Evolutionary conservation across 2,329 filamentous ascomycete genomes (phyloP).

Genomic region (Colletotrichum sp.): DNA sequence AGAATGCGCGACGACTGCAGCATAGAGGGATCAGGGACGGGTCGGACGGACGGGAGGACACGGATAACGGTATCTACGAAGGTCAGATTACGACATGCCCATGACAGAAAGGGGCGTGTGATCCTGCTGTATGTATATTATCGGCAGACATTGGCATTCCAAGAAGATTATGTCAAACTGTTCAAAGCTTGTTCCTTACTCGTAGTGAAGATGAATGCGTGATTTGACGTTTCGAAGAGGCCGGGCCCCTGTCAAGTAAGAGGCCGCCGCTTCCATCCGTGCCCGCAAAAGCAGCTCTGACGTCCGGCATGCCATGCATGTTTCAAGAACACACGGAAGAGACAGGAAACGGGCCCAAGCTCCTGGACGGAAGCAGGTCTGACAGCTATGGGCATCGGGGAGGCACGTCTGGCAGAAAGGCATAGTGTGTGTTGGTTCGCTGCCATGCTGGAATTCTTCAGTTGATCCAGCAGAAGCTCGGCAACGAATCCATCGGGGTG

Average conservation of each 20-base stretch:
- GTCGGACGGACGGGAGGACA: not conserved
- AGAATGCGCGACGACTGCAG: constrained; percentile 6
- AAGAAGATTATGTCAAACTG: not conserved
- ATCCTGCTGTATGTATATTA: constrained; percentile 25
- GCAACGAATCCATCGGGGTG: not conserved
- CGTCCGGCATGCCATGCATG: not conserved
- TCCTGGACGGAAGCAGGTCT: not conserved
- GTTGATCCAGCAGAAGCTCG: not conserved
- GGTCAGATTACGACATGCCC: constrained; percentile 16
- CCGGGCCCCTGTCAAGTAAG: not conserved
- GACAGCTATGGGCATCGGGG: not conserved
- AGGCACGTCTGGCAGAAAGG: not conserved
- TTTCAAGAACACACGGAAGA: not conserved
- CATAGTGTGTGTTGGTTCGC: not conserved
- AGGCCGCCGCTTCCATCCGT: not conserved
- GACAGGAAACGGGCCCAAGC: not conserved
- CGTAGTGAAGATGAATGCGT: not conserved
- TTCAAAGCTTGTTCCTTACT: not conserved
- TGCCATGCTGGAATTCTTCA: not conserved
- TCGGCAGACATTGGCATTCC: constrained; percentile 6
- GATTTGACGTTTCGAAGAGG: not conserved
- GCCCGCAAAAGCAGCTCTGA: not conserved
- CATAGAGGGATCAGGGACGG: constrained; percentile 22
- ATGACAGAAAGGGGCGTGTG: constrained; percentile 2
- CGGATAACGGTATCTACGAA: constrained; percentile 1